phyloP scores from a whole-genome alignment of 2,329 filamentous ascomycete genomes.

The Epichloe coenophiala region DNA sequence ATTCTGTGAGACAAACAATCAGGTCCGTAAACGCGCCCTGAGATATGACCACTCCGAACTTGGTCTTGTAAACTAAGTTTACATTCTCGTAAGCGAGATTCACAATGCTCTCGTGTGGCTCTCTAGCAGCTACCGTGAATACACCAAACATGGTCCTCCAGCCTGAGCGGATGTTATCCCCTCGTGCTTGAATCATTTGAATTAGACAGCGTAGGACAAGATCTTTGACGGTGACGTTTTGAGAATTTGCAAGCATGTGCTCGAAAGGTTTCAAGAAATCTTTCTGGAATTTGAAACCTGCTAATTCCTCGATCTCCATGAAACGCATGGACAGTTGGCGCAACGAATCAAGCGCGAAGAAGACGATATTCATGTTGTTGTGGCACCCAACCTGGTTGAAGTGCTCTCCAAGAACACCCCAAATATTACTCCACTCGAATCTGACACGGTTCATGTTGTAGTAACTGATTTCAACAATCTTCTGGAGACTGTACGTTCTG shows the following conservation, averaged over 20 bases:
- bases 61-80: constrained; percentile 84
- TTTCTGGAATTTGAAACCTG: constrained; percentile 99
- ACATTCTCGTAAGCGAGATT: constrained; percentile 96
- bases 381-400: constrained; percentile 98
- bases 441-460: constrained; percentile 99
- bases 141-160: constrained; percentile 99
- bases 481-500: constrained; percentile 92
- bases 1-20: constrained; percentile 91
- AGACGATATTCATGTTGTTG: constrained; percentile 90
- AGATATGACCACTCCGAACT: constrained; percentile 89
- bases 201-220: constrained; percentile 93
- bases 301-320: constrained; percentile 94
- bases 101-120: constrained; percentile 89
- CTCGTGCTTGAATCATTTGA: constrained; percentile 96
- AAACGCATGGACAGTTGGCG: constrained; percentile 96
- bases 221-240: constrained; percentile 85
- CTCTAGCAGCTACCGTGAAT: constrained; percentile 87
- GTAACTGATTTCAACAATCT: constrained; percentile 96
- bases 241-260: constrained; percentile 90
- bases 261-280: constrained; percentile 98
- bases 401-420: constrained; percentile 93
- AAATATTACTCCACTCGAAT: constrained; percentile 97
- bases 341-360: constrained; percentile 90
- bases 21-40: constrained; percentile 95
- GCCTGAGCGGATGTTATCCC: constrained; percentile 91